Base-by-base conservation (phyloP, 768 basidiomycete species). In the Lactarius indigo region DNA sequence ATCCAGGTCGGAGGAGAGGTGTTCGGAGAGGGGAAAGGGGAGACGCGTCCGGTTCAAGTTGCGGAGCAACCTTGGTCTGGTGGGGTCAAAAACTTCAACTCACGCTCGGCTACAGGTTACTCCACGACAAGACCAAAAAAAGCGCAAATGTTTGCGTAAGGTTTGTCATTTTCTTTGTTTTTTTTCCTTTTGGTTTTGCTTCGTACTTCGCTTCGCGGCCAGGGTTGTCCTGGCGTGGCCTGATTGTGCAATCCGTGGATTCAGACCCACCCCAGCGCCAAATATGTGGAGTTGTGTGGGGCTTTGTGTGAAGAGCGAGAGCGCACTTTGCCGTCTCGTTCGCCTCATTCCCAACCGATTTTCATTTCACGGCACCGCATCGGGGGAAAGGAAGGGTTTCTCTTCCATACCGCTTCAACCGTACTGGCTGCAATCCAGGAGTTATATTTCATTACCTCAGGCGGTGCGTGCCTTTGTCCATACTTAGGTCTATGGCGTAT, bases 291-390 rank as follows among this genome's bases (percentile, higher is more conserved):
- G 60, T 39, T 37, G 35, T 35, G 59, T 66, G 65, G 65, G 18
- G 65, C 65, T 10, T 10, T 6, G 28, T 41, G 60, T 60, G 59
- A 44, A 60, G 39, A 44, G 58, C 3, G 42, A 60, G 54, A 15
- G 58, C 52, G 39, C 59, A 56, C 41, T 31, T 44, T 65, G 54
- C 41, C 58, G 41, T 60, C 15, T 41, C n/a, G 39, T 39, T 65
- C 33, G 9, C 57, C 30, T 47, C 57, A 28, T 42, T 35, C 31
- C 18, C 33, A 30, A n/a, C n/a, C 4, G 23, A 42, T 54, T 59
- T 41, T 52, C 37, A 57, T 33, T 26, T 44, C 28, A n/a, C 28
- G 20, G 65, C 56, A n/a, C 56, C 60, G 23, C 44, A 66, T 66
- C 55, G 61, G 44, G 44, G 37, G 15, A 39, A 26, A 18, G 26